phyloP scores from a whole-genome alignment of 139 green algal genomes.

The Chlorella sp. region DNA sequence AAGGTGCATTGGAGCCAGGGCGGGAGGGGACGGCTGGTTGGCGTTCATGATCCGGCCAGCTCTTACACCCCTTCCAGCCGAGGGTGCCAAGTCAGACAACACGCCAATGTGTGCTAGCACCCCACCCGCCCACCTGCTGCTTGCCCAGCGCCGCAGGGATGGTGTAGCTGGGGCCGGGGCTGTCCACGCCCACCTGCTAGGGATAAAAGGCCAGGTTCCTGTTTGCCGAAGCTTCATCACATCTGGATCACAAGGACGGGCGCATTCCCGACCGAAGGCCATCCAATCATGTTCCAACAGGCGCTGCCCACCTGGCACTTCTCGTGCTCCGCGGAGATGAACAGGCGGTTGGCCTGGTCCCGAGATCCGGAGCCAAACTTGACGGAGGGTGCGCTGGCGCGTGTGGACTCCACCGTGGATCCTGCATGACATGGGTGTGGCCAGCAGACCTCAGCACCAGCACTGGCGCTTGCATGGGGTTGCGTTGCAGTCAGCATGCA shows the following conservation, averaged over 20 bases:
- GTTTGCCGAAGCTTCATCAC: too few relatives aligned
- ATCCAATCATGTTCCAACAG: too few relatives aligned
- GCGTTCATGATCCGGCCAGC: too few relatives aligned
- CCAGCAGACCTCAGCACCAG: background rate
- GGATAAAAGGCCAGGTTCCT: background rate
- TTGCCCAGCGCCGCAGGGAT: slow-evolving; percentile 29
- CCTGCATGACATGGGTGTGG: slow-evolving; percentile 17
- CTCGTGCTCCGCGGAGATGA: slow-evolving; percentile 54
- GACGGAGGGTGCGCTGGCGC: slow-evolving; percentile 25
- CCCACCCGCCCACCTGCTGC: slow-evolving; percentile 30
- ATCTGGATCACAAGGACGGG: too few relatives aligned
- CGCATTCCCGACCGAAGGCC: too few relatives aligned
- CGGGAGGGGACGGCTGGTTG: too few relatives aligned
- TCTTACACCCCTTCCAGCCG: background rate
- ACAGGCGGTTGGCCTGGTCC: slow-evolving; percentile 46
- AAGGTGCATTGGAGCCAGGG: too few relatives aligned
- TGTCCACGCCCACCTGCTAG: slow-evolving; percentile 24
- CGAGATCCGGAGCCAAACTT: slow-evolving; percentile 41
- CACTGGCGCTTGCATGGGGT: too few relatives aligned
- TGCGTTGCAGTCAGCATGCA: too few relatives aligned
- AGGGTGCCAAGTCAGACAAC: too few relatives aligned
- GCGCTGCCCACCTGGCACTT: slow-evolving; percentile 36
- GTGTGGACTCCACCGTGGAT: slow-evolving; percentile 41
- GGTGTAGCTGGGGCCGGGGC: slow-evolving; percentile 41
- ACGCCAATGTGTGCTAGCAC: too few relatives aligned